phyloP scores from a whole-genome alignment of 176 grass and related monocot species.

The Carex scoparia region DNA sequence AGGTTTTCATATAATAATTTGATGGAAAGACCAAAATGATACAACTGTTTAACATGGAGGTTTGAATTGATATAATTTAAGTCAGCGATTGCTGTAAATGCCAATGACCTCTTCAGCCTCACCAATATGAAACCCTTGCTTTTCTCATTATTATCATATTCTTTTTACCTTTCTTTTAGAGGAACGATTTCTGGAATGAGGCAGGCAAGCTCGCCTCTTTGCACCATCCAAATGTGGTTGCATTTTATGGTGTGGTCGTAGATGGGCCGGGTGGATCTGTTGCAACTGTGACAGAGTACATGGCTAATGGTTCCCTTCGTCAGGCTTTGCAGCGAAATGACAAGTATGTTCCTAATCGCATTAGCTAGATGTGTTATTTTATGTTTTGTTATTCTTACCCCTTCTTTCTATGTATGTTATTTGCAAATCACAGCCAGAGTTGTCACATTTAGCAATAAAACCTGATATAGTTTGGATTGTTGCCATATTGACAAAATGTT shows the following conservation, averaged over 20 bases:
- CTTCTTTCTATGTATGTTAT: neutral
- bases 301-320: constrained; percentile 96
- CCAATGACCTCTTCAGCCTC: neutral
- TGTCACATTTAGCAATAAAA: neutral
- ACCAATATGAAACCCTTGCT: neutral
- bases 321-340: constrained; percentile 93
- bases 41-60: neutral
- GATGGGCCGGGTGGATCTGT: constrained; percentile 82
- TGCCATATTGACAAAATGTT: neutral
- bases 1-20: neutral
- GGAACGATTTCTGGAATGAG: constrained; percentile 93
- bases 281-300: constrained; percentile 97
- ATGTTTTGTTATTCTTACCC: constrained; percentile 13
- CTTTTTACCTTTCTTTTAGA: constrained; percentile 34
- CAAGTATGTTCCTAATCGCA: constrained; percentile 40
- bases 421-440: neutral
- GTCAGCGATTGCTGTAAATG: neutral
- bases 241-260: constrained; percentile 92
- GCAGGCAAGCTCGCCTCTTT: constrained; percentile 74
- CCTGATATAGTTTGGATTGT: constrained; percentile 11
- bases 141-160: neutral
- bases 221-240: constrained; percentile 98
- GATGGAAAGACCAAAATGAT: neutral
- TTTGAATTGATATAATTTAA: neutral
- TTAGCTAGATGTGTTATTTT: neutral